A percentile compares a stretch with the other conserved stretches of the same genome.
Conservation (phyloP, 352 stramenopile species). For the Globisporangium barbulae region DNA sequence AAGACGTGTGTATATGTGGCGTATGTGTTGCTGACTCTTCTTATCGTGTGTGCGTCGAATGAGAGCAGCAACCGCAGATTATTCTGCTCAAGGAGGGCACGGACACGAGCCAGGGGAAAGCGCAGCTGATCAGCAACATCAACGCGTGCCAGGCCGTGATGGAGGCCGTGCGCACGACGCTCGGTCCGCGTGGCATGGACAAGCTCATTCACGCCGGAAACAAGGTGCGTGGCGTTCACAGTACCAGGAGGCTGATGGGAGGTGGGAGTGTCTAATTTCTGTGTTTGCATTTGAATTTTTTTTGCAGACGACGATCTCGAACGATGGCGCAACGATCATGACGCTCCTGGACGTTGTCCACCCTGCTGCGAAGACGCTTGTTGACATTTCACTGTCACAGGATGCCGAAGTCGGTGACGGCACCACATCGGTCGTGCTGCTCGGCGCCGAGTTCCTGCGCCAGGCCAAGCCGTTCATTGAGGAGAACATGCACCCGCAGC, state of each 20-base stretch:
- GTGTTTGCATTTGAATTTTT: not conserved
- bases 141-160: conserved; percentile 93
- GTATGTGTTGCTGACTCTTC: conserved; percentile 3
- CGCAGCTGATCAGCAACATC: conserved; percentile 93
- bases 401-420: conserved; percentile 89
- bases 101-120: conserved; percentile 97
- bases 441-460: conserved; percentile 96
- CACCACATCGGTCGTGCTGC: conserved; percentile 97
- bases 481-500: conserved; percentile 95
- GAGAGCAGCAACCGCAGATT: conserved; percentile 91
- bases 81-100: conserved; percentile 99
- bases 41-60: not conserved
- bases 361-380: conserved; percentile 97
- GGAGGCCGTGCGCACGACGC: conserved; percentile 96
- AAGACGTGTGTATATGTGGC: not conserved
- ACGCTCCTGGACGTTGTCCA: conserved; percentile 98
- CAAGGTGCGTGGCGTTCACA: conserved; percentile 30
- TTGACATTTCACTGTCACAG: conserved; percentile 96
- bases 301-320: conserved; percentile 94
- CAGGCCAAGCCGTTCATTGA: conserved; percentile 98
- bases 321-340: conserved; percentile 99
- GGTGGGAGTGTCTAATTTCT: not conserved
- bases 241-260: not conserved
- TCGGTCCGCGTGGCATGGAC: conserved; percentile 98
- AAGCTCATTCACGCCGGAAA: conserved; percentile 96